A percentile compares a stretch with the other conserved stretches of the same genome.
Conservation (phyloP, 2,329 filamentous ascomycete genomes). For the Apiospora sp. region DNA sequence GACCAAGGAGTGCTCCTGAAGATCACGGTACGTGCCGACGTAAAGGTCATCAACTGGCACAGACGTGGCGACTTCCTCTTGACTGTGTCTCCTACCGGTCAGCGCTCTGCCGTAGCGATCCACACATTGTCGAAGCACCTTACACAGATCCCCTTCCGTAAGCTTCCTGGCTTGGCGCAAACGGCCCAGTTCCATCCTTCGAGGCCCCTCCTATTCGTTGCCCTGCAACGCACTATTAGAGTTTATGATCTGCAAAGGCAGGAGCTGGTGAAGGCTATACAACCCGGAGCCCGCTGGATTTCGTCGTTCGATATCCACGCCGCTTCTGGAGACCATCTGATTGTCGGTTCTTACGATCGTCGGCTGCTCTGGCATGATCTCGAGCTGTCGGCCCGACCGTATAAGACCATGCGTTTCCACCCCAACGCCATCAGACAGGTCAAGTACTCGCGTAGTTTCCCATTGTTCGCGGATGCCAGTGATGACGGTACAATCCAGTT, state of each 20-base stretch:
- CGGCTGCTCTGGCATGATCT: conserved; percentile 96
- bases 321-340: conserved; percentile 86
- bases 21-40: conserved; percentile 77
- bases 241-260: conserved; percentile 93
- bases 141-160: conserved; percentile 92
- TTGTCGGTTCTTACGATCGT: conserved; percentile 94
- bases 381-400: conserved; percentile 87
- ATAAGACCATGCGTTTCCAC: conserved; percentile 97
- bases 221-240: conserved; percentile 90
- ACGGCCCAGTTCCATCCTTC: conserved; percentile 94
- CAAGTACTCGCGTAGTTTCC: conserved; percentile 79
- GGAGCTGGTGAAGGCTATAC: conserved; percentile 89
- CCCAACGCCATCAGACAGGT: conserved; percentile 89
- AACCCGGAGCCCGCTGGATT: conserved; percentile 93
- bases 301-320: conserved; percentile 93
- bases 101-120: conserved; percentile 84
- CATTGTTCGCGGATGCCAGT: conserved; percentile 92
- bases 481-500: conserved; percentile 96
- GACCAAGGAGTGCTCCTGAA: conserved; percentile 82
- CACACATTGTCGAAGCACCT: conserved; percentile 95
- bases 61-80: conserved; percentile 92
- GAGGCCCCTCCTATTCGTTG: conserved; percentile 93
- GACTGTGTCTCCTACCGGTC: conserved; percentile 84
- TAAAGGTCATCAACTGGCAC: conserved; percentile 95
- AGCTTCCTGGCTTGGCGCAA: conserved; percentile 77